Evolutionary conservation across 768 basidiomycete genomes (phyloP), one percentile per base, ranked within the genome.

Genomic region (Leccinum olivaceopallidum): DNA sequence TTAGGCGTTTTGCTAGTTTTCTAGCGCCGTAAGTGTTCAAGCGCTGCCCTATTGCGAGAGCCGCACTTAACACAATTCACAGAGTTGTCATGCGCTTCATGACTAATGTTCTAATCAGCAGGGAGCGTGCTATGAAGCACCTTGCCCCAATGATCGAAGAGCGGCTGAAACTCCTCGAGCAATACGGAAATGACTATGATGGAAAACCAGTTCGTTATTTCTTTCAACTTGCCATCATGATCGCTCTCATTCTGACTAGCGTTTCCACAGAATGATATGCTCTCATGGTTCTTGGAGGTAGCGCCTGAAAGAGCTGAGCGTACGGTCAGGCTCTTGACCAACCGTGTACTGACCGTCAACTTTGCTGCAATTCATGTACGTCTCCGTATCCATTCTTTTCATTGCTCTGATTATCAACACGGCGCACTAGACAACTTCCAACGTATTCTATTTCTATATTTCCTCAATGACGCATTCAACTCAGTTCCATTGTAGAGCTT

Each of bases 311-410:
- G 49, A 4, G 32, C 39, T 1, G 39, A 59, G 26, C 37, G n/a
- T 16, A 59, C 42, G 1, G 6, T 32, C 10, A 13, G 26, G 10
- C 9, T 7, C 22, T 60, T 59, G 58, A 52, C 54, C 2, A 8
- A 3, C 6, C 53, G 55, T 34, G 7, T 56, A 2, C 7, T 56
- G 13, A 18, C 13, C 9, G 9, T 48, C n/a, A 56, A 56, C 44
- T 56, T 56, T 30, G 44, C 30, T 9, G 55, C 42, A 9, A 32
- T 56, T 22, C 68, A 66, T 52, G 73, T 73, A 36, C 22, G 65
- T 56, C 39, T 32, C 5, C 12, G 5, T 13, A 2, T 26, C 3
- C 24, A 18, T 30, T 22, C n/a, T 18, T 5, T 54, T 16, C 22
- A 14, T 52, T 24, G 16, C 47, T 22, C 16, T 32, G 8, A 8